phyloP scores from a whole-genome alignment of 139 green algal genomes.

The Chlamydomonas urium region DNA sequence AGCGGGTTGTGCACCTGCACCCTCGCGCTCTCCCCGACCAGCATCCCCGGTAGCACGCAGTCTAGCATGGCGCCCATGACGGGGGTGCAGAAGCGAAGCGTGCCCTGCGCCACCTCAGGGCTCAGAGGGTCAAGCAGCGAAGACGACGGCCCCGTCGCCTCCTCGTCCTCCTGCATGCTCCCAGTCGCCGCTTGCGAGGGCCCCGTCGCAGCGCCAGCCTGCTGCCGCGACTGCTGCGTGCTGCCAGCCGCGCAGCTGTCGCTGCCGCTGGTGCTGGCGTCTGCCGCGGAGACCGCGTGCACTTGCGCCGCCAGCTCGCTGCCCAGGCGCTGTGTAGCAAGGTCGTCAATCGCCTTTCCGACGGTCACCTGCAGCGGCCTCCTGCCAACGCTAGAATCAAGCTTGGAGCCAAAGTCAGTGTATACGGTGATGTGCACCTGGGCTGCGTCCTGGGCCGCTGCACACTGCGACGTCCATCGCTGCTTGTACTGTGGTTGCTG shows the following conservation, averaged over 20 bases:
- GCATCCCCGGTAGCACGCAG: background rate
- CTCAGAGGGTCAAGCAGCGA: background rate
- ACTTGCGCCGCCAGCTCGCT: too few species aligned
- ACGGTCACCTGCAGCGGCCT: too few species aligned
- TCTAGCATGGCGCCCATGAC: background rate
- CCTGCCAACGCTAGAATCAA: too few species aligned
- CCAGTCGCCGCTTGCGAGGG: background rate
- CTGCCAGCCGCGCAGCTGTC: background rate
- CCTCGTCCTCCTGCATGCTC: conserved; percentile 5
- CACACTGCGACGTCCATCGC: too few species aligned
- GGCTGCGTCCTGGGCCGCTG: too few species aligned
- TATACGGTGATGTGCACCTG: too few species aligned
- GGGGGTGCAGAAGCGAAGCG: background rate
- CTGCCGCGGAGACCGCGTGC: too few species aligned
- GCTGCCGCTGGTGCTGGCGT: background rate
- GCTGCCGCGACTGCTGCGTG: background rate
- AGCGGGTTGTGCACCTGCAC: conserved; percentile 2
- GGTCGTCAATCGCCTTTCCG: too few species aligned
- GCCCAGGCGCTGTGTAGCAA: too few species aligned
- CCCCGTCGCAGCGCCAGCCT: background rate
- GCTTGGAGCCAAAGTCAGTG: too few species aligned
- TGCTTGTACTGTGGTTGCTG: too few species aligned
- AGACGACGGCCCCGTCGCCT: background rate
- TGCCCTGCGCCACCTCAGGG: background rate
- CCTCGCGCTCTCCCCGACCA: conserved; percentile 3